Conservation (phyloP, 2,329 filamentous ascomycete genomes). For the Acrodontium crateriforme region DNA sequence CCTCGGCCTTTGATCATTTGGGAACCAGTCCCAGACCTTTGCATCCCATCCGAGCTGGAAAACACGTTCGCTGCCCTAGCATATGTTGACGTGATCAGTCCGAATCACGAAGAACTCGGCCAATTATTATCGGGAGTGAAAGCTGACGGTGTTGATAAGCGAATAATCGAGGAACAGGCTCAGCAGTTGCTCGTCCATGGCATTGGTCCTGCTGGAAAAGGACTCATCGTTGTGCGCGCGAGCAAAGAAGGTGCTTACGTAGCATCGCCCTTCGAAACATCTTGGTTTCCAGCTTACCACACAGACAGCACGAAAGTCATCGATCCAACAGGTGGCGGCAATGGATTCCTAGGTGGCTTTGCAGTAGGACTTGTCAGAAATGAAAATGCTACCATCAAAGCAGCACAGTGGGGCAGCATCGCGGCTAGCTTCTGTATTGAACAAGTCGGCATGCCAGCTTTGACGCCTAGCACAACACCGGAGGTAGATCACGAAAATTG, state of each 20-base stretch:
- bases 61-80: slow-evolving; percentile 40
- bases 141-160: slow-evolving; percentile 20
- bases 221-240: slow-evolving; percentile 53
- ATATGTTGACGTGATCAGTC: slow-evolving; percentile 49
- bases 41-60: slow-evolving; percentile 49
- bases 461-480: slow-evolving; percentile 26
- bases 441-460: slow-evolving; percentile 67
- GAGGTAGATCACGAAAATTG: slow-evolving; percentile 26
- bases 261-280: slow-evolving; percentile 14
- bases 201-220: slow-evolving; percentile 19
- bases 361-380: slow-evolving; percentile 42
- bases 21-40: slow-evolving; percentile 89
- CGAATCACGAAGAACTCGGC: slow-evolving; percentile 82
- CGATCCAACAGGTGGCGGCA: slow-evolving; percentile 92
- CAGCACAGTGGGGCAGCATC: slow-evolving; percentile 63
- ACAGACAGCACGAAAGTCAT: slow-evolving; percentile 43
- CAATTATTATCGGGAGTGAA: slow-evolving; percentile 53
- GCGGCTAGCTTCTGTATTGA: slow-evolving; percentile 90
- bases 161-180: slow-evolving; percentile 27
- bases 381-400: slow-evolving; percentile 47
- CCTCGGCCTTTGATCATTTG: slow-evolving; percentile 61
- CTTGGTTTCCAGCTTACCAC: slow-evolving; percentile 72
- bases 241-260: slow-evolving; percentile 58
- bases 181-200: slow-evolving; percentile 16
- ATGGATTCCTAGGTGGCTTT: slow-evolving; percentile 63